Base-by-base conservation (phyloP, 2,329 filamentous ascomycete genomes). In the Hypoxylon sp. region DNA sequence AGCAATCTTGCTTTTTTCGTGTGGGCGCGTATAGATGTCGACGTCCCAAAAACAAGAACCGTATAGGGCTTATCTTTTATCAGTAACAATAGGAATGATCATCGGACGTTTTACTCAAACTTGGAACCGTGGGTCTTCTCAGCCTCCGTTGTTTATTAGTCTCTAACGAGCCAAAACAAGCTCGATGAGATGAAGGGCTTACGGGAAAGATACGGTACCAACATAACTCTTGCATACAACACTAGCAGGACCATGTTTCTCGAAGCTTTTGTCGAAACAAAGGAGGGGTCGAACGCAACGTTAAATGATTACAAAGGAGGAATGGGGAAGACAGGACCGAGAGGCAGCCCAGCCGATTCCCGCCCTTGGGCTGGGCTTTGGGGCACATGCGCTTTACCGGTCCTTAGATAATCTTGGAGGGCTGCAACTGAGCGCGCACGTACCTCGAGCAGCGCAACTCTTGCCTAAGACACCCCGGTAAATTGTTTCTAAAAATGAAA, bases 61-160 rank as follows among this genome's bases (percentile, higher is more conserved):
- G 46, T 21, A 32, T 66, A 66, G 53, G 63, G 57, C 63, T 66
- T 66, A 66, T 57, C 57, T 46, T 37, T 31, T 64, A 61, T 47
- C 37, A 31, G 32, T 17, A 64, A 65, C 52, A 50, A 52, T 32
- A 37, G 24, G 10, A 48, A 39, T 27, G 42, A 47, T 46, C 47
- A 57, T 59, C 42, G 27, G 50, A 63, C 44, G 59, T 54, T 37
- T 31, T 52, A 27, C 39, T 46, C 39, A 56, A 61, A 58, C 32
- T 48, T 62, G 32, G 54, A 60, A 54, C 73, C 70, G 75, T 76
- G 75, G 72, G 69, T 74, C 47, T 60, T 60, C 39, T 54, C 52
- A 50, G 57, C 47, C 31, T 75, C 73, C 72, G 67, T 69, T 71
- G 75, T 76, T 54, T 70, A 76, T 75, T 75, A 68, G 24, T 24